A percentile compares a stretch with the other conserved stretches of the same genome.
These are phyloP conservation scores for Acrocalymma vagum DNA, from an alignment of 2,329 filamentous ascomycete species.

Conservation along the genomic window DNA sequence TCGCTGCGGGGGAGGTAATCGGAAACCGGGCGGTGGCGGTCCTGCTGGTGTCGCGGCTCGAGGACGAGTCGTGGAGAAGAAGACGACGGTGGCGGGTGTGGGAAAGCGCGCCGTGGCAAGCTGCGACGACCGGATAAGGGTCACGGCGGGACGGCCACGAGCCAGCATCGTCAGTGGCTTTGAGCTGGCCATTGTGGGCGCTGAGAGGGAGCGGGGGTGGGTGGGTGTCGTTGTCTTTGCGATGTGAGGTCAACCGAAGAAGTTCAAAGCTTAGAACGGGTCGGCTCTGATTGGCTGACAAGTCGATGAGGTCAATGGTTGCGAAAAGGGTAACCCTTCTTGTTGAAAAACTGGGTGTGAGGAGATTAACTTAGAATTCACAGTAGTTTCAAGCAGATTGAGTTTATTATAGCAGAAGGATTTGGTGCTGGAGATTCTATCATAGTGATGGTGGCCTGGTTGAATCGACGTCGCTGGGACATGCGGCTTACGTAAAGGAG, in stretches of 20 bases:
- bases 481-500: slow-evolving; percentile 20
- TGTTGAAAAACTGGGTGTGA: too few relatives aligned
- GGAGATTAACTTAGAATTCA: slow-evolving; percentile 16
- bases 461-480: background rate
- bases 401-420: too few relatives aligned
- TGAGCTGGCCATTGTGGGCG: slow-evolving; percentile 56
- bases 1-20: slow-evolving; percentile 73
- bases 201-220: slow-evolving; percentile 33
- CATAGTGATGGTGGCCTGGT: background rate
- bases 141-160: slow-evolving; percentile 52
- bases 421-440: background rate
- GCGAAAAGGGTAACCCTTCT: too few relatives aligned
- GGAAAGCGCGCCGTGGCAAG: slow-evolving; percentile 45
- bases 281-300: slow-evolving; percentile 40
- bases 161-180: slow-evolving; percentile 58
- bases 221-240: slow-evolving; percentile 27
- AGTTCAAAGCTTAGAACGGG: slow-evolving; percentile 30
- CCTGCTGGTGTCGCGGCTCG: slow-evolving; percentile 73
- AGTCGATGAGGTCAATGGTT: slow-evolving; percentile 27
- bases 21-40: slow-evolving; percentile 81
- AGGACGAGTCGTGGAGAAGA: slow-evolving; percentile 71
- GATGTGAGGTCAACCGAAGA: slow-evolving; percentile 29
- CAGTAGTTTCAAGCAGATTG: too few relatives aligned
- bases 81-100: slow-evolving; percentile 59
- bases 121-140: slow-evolving; percentile 46